phyloP scores from a whole-genome alignment of 345 rosid species.

The Salix brachista region DNA sequence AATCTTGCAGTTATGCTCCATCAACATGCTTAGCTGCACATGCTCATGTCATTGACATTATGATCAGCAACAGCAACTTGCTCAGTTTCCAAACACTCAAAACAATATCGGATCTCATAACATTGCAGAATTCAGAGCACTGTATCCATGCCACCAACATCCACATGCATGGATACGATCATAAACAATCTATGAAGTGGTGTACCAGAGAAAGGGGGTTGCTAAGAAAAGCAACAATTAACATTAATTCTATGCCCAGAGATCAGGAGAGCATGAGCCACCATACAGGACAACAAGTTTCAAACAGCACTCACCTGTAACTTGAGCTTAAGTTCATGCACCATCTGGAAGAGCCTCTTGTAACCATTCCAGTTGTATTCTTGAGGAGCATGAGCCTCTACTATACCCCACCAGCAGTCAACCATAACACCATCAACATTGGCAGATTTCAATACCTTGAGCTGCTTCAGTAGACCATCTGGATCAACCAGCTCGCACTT shows the following conservation, averaged over 20 bases:
- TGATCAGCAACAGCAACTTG: background rate
- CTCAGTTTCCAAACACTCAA: background rate
- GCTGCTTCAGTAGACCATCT: constrained; percentile 73
- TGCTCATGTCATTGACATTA: background rate
- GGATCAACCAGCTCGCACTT: constrained; percentile 90
- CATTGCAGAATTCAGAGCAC: background rate
- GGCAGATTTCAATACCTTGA: constrained; percentile 69
- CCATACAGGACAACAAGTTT: constrained; percentile 4
- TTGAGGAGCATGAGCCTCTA: constrained; percentile 80
- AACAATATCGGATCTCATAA: background rate
- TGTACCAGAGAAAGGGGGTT: background rate
- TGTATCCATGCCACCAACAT: background rate
- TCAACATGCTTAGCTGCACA: background rate
- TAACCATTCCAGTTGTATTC: constrained; percentile 97
- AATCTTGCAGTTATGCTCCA: constrained; percentile 1
- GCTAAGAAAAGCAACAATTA: background rate
- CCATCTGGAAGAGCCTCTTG: constrained; percentile 71
- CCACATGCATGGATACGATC: background rate
- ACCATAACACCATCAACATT: constrained; percentile 81
- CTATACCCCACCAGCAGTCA: constrained; percentile 99
- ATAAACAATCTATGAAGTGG: background rate
- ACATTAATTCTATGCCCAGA: background rate
- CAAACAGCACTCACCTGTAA: constrained; percentile 58
- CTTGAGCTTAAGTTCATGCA: constrained; percentile 76
- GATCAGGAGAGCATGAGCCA: background rate